Conservation (phyloP, 2,329 filamentous ascomycete genomes). For the Cadophora luteo-olivacea region DNA sequence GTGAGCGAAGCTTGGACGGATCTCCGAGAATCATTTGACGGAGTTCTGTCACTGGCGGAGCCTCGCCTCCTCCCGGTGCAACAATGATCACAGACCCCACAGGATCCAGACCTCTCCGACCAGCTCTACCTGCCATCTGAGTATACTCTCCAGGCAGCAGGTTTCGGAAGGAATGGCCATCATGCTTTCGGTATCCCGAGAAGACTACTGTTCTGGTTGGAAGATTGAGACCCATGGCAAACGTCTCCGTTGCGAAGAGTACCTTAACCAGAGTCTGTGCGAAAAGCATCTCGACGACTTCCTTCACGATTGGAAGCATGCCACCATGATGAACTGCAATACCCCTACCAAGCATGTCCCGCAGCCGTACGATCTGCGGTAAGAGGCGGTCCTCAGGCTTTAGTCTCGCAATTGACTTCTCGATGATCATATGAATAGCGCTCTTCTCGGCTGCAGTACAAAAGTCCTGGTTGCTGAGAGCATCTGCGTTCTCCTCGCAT, state of each 20-base stretch:
- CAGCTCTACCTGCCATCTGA: slow-evolving; percentile 96
- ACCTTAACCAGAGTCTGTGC: slow-evolving; percentile 95
- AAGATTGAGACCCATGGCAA: slow-evolving; percentile 96
- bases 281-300: slow-evolving; percentile 96
- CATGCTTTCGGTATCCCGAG: slow-evolving; percentile 95
- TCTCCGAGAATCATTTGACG: slow-evolving; percentile 95
- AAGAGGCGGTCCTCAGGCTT: slow-evolving; percentile 88
- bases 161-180: slow-evolving; percentile 90
- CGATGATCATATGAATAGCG: slow-evolving; percentile 95
- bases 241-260: slow-evolving; percentile 96
- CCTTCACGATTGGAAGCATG: slow-evolving; percentile 93
- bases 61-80: slow-evolving; percentile 79
- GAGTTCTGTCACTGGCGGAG: slow-evolving; percentile 82
- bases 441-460: slow-evolving; percentile 95
- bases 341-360: slow-evolving; percentile 84
- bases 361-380: slow-evolving; percentile 89
- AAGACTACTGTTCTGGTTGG: slow-evolving; percentile 97
- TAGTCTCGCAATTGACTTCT: slow-evolving; percentile 89
- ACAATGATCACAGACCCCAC: slow-evolving; percentile 97
- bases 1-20: slow-evolving; percentile 91
- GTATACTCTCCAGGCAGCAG: slow-evolving; percentile 95
- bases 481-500: slow-evolving; percentile 96
- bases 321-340: slow-evolving; percentile 97
- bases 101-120: slow-evolving; percentile 88
- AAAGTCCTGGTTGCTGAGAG: slow-evolving; percentile 93